Conservation (phyloP, 129 eudicot species). For the Heracleum sosnowskyi region DNA sequence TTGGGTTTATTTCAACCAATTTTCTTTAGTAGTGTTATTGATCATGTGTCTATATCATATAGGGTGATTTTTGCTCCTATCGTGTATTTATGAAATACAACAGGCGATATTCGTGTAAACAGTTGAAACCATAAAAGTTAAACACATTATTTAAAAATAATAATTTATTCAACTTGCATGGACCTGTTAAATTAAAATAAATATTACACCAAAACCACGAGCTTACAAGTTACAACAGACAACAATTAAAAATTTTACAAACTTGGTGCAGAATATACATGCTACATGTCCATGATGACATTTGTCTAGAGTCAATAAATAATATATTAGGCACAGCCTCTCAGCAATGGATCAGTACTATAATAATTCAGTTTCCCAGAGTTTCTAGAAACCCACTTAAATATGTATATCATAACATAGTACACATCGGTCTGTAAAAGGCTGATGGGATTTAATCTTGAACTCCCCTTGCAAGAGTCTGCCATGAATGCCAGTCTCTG, state of each 20-base stretch:
- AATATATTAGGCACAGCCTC: not conserved
- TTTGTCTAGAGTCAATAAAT: not conserved
- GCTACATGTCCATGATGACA: not conserved
- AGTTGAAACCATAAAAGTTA: not conserved
- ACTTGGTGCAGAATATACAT: not conserved
- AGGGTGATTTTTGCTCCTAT: too few species aligned
- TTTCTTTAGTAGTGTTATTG: too few species aligned
- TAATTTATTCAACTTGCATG: not conserved
- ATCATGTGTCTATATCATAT: too few species aligned
- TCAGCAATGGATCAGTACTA: not conserved
- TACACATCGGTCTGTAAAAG: not conserved
- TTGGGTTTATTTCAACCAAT: too few species aligned
- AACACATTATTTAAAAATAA: too few species aligned
- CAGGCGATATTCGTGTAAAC: not conserved
- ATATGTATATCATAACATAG: not conserved
- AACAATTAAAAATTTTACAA: not conserved
- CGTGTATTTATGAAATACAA: too few species aligned
- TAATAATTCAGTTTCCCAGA: not conserved
- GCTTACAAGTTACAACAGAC: not conserved
- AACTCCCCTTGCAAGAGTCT: not conserved
- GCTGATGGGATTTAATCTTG: not conserved
- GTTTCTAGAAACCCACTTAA: not conserved
- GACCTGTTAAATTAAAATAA: not conserved
- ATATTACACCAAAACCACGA: not conserved
- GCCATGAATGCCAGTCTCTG: not conserved